Base-by-base conservation (phyloP, 1,284 basidiomycete species). In the Lentinula novae-zelandiae region DNA sequence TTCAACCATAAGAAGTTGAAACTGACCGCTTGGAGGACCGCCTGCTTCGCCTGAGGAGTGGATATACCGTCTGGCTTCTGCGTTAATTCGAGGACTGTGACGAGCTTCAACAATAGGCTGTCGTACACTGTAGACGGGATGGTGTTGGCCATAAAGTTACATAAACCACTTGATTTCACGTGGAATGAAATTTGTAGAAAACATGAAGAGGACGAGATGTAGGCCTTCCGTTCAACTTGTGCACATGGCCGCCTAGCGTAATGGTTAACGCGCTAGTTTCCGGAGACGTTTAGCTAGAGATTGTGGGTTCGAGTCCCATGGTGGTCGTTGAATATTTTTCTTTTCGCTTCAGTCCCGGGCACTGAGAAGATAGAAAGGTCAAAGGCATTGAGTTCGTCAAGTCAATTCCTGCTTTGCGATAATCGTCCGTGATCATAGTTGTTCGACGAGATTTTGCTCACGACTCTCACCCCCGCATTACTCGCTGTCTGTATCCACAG, bases 21-120 rank as follows among this genome's bases (percentile, higher is more conserved):
- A 75, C 81, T 60, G 54, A 88, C 87, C 36, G 85, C 82, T 63
- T 85, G 81, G 6, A 89, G 75, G 8, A 89, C 74, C n/a, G 80
- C 78, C 65, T 87, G 85, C 66, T 81, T 87, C 20, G 80, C 78
- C 64, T 85, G 80, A 2, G 78, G 79, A 9, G 79, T 84, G 7
- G 73, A 70, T 1, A 78, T 74, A 0, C 82, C 83, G 60, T 84
- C 81, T 6, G 78, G 72, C 53, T 76, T 75, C 63, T 84, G 84
- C 0, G 82, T 82, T 38, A 84, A 74, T 64, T 85, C 77, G 9
- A 87, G 73, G 20, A 87, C 76, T 5, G 73, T 68, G 7, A 78
- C 76, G 9, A 88, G 75, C 64, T 85, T 86, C 0, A 75, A 69
- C 2, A 87, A 67, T 2, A 88, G 76, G 22, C 71, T 75, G 57